Base-by-base conservation (phyloP, 345 rosid genomes). In the Nephelium lappaceum region DNA sequence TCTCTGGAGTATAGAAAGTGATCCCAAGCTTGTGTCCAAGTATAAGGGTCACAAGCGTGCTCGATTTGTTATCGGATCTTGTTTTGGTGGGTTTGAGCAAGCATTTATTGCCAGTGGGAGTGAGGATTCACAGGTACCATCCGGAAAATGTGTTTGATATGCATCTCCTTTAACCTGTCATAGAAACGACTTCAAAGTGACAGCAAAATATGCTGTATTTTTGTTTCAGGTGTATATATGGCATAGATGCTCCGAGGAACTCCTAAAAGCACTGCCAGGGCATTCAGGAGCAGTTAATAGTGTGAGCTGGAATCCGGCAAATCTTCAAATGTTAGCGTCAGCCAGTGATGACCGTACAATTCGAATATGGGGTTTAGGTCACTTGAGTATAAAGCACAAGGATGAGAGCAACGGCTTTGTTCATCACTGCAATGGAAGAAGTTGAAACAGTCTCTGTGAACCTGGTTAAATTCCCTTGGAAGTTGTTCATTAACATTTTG, bases 211-310 rank as follows among this genome's bases (percentile, higher is more conserved):
- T 62, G 42, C 25, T 24, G 11, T 75, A 5, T 55, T 63, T 64
- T 72, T 51, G 31, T 55, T 80, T 82, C 83, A 91, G 95, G 92
- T 91, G 55, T 91, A 88, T 65, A 83, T 91, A 79, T 92, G 95
- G 95, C 93, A 86, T 76, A 83, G 92, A 86, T 71, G 85, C 43
- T 72, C 91, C 6, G 86, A 81, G 63, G 90, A 92, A 73, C 86
- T 85, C 23, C 57, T 92, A 24, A 4, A 24, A 39, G 80, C 83
- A 41, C 53, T 92, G 72, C 89, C 92, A 4, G 95, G 95, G 3
- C 95, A 92, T 80, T 87, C 95, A 10, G 93, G 95, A 43, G 84
- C 92, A 23, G 89, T 90, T 0, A 92, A 92, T 77, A 86, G 95
- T 71, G 95, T 90, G 80, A 90, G 90, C 92, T 92, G 95, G 93